These are phyloP conservation scores for Amanita rimosa DNA, from an alignment of 768 basidiomycete species.

Conservation along the genomic window DNA sequence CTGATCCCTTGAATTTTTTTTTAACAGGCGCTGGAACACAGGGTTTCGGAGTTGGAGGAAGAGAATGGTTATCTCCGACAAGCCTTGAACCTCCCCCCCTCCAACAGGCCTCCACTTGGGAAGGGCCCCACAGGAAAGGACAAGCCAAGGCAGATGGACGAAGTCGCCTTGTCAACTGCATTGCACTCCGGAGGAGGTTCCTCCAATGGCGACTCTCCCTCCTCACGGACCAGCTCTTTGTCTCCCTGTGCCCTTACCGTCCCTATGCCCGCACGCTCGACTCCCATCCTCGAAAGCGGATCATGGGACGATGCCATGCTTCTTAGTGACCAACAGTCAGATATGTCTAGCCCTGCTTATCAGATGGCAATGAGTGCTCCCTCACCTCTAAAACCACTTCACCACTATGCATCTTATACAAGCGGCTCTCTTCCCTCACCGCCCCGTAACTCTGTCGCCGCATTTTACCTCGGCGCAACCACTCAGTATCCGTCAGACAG, in stretches of 20 bases:
- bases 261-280: constrained; percentile 33
- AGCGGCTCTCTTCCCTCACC: constrained; percentile 27
- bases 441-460: constrained; percentile 31
- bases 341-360: constrained; percentile 31
- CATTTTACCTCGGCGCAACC: constrained; percentile 27
- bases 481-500: constrained; percentile 39
- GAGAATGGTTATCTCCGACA: constrained; percentile 71
- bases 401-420: constrained; percentile 27
- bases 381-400: constrained; percentile 33
- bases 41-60: constrained; percentile 74
- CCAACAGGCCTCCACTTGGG: constrained; percentile 60
- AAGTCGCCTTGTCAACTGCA: constrained; percentile 5
- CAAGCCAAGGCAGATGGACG: constrained; percentile 48
- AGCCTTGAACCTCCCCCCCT: constrained; percentile 62
- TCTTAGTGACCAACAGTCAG: constrained; percentile 32
- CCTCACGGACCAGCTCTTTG: constrained; percentile 46
- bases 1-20: constrained; percentile 9
- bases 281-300: constrained; percentile 36
- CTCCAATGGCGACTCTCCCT: constrained; percentile 31
- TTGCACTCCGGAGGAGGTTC: constrained; percentile 31
- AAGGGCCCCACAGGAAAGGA: constrained; percentile 86
- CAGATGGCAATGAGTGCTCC: constrained; percentile 35
- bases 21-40: constrained; percentile 63
- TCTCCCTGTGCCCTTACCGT: constrained; percentile 50
- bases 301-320: constrained; percentile 50